A percentile compares a stretch with the other conserved stretches of the same genome.
Evolutionary conservation across 2,329 filamentous ascomycete species (phyloP).

Genomic region (Metarhizium rileyi): DNA sequence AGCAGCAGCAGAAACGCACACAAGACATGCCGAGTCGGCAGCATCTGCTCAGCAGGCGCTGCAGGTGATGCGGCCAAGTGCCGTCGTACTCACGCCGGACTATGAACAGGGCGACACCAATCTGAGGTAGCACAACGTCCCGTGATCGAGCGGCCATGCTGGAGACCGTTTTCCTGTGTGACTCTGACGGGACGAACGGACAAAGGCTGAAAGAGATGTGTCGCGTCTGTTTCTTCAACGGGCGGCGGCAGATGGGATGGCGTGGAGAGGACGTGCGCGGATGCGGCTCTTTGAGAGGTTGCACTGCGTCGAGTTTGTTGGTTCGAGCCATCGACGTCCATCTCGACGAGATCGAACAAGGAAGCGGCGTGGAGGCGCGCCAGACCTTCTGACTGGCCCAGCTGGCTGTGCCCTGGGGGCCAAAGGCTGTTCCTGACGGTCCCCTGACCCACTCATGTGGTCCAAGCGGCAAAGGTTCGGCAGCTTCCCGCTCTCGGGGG

Average conservation of each 20-base stretch:
- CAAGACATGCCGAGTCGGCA: neutral
- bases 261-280: neutral
- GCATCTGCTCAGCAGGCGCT: neutral
- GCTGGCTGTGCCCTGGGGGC: neutral
- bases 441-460: conserved; percentile 3
- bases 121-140: neutral
- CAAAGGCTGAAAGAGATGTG: neutral
- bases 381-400: neutral
- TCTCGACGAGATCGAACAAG: no score
- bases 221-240: neutral
- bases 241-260: neutral
- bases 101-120: neutral
- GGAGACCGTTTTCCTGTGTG: neutral
- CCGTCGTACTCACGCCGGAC: neutral
- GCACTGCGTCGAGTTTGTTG: neutral
- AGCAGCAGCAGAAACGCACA: neutral
- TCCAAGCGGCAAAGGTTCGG: neutral
- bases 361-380: neutral
- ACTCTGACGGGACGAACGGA: neutral
- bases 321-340: neutral
- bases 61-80: neutral
- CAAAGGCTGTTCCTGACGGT: no score
- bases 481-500: neutral
- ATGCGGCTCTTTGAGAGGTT: neutral
- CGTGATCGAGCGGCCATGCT: neutral